Conservation (phyloP, 2,329 filamentous ascomycete species). For the Colletotrichum lini region DNA sequence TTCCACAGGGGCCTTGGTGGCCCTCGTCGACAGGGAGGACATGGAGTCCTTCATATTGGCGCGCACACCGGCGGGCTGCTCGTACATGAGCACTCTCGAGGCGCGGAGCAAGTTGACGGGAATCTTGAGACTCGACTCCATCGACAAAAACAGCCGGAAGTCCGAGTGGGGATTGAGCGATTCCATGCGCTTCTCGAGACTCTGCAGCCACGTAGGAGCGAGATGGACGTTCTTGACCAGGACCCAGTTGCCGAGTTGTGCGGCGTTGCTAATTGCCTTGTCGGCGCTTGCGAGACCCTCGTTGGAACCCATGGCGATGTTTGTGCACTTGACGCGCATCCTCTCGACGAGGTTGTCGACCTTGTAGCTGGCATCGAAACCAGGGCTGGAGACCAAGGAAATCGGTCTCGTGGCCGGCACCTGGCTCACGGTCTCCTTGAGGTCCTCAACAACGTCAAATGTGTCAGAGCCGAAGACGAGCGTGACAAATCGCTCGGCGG, state of each 20-base stretch:
- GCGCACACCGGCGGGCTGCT: conserved; percentile 95
- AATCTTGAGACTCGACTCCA: conserved; percentile 98
- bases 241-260: conserved; percentile 94
- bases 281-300: conserved; percentile 93
- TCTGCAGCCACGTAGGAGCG: conserved; percentile 95
- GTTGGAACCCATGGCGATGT: conserved; percentile 99
- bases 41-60: conserved; percentile 99
- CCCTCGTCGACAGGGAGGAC: conserved; percentile 82
- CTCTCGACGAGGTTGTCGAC: conserved; percentile 94
- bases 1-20: conserved; percentile 88
- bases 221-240: conserved; percentile 99
- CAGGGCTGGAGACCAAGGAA: conserved; percentile 92
- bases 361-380: conserved; percentile 99
- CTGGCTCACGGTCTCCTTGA: conserved; percentile 87
- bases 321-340: conserved; percentile 86
- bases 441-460: conserved; percentile 87
- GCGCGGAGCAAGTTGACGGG: conserved; percentile 95
- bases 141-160: conserved; percentile 96
- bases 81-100: conserved; percentile 95
- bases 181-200: conserved; percentile 95
- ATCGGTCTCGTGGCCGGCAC: conserved; percentile 89
- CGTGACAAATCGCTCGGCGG: conserved; percentile 90
- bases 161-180: conserved; percentile 93
- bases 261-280: conserved; percentile 94
- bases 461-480: conserved; percentile 88